Percentiles rank a stretch among this genome's conserved stretches.
Conservation (phyloP, 2,329 filamentous ascomycete species). For the Microsporum audouinii region DNA sequence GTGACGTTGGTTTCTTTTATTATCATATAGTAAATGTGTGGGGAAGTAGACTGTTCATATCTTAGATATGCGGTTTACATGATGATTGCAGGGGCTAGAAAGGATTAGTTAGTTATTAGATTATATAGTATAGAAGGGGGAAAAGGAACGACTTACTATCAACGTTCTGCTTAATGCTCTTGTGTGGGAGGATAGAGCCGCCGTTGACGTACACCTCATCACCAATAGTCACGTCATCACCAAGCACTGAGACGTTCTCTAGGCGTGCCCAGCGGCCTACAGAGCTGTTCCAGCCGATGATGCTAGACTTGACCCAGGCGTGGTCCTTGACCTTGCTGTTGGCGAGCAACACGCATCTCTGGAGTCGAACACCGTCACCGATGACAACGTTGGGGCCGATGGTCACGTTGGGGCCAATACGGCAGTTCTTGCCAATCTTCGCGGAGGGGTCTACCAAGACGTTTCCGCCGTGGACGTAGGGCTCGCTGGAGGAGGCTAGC, state of each 20-base stretch:
- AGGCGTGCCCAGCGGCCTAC: conserved; percentile 92
- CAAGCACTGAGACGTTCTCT: conserved; percentile 96
- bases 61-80: conserved; percentile 29
- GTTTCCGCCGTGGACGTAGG: conserved; percentile 85
- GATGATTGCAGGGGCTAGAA: conserved; percentile 38
- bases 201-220: conserved; percentile 99
- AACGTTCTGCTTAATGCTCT: conserved; percentile 97
- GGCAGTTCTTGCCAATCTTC: conserved; percentile 97
- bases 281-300: conserved; percentile 95
- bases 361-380: conserved; percentile 85
- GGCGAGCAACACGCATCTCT: conserved; percentile 79
- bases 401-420: conserved; percentile 92
- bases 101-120: conserved; percentile 5
- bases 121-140: background rate
- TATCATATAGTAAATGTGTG: background rate
- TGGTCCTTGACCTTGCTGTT: conserved; percentile 96
- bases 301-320: conserved; percentile 97
- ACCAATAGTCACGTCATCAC: conserved; percentile 93
- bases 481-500: conserved; percentile 59
- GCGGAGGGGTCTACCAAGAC: conserved; percentile 88
- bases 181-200: conserved; percentile 87
- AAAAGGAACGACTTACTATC: conserved; percentile 47
- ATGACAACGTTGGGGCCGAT: conserved; percentile 88
- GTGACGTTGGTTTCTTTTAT: background rate
- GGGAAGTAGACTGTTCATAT: background rate